Evolutionary conservation across 140 eudicot genomes (phyloP).

Genomic region (Oenanthe javanica): DNA sequence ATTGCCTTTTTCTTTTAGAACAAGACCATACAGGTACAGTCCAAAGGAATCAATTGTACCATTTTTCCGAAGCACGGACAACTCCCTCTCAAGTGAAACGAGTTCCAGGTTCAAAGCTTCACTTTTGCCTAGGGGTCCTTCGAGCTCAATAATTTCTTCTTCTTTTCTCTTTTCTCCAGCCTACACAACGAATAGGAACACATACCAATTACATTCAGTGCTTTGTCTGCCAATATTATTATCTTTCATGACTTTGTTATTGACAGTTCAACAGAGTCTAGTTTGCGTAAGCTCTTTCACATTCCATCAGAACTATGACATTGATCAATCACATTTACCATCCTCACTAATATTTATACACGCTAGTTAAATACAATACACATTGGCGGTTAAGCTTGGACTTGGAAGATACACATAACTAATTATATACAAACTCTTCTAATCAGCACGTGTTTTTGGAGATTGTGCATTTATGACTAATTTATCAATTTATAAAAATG

Average conservation of each 20-base stretch:
- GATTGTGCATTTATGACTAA: background rate
- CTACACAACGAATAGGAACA: constrained; percentile 24
- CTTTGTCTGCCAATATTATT: background rate
- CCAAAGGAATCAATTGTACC: constrained; percentile 70
- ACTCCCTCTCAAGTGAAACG: constrained; percentile 72
- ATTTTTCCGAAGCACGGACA: constrained; percentile 55
- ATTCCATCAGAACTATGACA: background rate
- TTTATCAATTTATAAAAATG: background rate
- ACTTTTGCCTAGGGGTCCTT: constrained; percentile 83
- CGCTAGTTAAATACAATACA: background rate
- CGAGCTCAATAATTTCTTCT: constrained; percentile 88
- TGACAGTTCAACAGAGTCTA: background rate
- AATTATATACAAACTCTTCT: background rate
- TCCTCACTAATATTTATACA: background rate
- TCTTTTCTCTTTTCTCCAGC: constrained; percentile 99
- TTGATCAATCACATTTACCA: background rate
- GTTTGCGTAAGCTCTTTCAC: background rate
- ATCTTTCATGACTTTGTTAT: background rate
- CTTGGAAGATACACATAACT: background rate
- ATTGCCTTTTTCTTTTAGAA: constrained; percentile 86
- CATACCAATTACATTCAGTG: background rate
- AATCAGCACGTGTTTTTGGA: background rate
- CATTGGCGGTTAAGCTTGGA: background rate
- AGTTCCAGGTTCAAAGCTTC: constrained; percentile 70
- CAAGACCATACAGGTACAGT: constrained; percentile 86